Base-by-base conservation (phyloP, 1,284 basidiomycete species). In the Ceratobasidium sp. region DNA sequence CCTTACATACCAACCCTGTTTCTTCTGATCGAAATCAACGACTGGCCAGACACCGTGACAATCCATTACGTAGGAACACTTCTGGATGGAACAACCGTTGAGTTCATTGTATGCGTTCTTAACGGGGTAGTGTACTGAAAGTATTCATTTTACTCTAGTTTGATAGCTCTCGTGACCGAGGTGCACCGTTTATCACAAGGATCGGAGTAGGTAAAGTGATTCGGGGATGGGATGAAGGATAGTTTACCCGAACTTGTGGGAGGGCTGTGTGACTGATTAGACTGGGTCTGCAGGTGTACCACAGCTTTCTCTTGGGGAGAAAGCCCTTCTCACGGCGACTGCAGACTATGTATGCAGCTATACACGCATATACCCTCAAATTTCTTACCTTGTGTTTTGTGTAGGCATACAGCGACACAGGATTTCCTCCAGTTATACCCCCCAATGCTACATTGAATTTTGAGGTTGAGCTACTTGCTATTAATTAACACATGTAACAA, bases 171-270 rank as follows among this genome's bases (percentile, higher is more conserved):
- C 78, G 82, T 74, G 82, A 83, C 79, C 81, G 83, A 70, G 80
- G 79, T 77, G 73, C 76, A 57, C 88, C 93, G 1, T 96, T 96
- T 82, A 80, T 84, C 78, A 94, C 91, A 28, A 80, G 86, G 79
- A 95, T 96, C 77, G 93, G 92, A 70, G 85, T 89, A 55, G 91
- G 91, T 47, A 89, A 89, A 80, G 93, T 95, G 70, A 95, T 95
- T 83, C 90, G 86, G 80, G 94, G 94, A 47, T 96, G 94, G 94
- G 94, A 96, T 79, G 93, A 95, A 82, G 93, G 94, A 92, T 79
- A 80, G 85, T 83, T n/a, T n/a, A n/a, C n/a, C n/a, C n/a, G 30
- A 16, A 26, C 28, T 35, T 2, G 18, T 49, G 26, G 16, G n/a
- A n/a, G n/a, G n/a, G n/a, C n/a, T n/a, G n/a, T n/a, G n/a, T n/a